A percentile compares a stretch with the other conserved stretches of the same genome.
These are phyloP conservation scores for Metschnikowia lunata DNA, from an alignment of 805 yeast genomes.

Conservation along the genomic window DNA sequence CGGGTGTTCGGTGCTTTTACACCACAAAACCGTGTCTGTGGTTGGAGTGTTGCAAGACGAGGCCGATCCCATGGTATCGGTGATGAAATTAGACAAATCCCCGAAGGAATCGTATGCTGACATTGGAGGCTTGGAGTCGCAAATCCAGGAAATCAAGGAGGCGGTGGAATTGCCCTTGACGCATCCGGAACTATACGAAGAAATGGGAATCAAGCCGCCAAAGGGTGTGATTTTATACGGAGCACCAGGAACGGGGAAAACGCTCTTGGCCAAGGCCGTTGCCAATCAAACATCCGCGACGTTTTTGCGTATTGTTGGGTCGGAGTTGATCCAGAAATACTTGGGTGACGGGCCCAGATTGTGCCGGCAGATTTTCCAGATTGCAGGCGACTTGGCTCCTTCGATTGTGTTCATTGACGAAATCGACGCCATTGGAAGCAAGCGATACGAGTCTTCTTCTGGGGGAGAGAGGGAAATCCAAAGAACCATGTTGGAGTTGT, in stretches of 20 bases:
- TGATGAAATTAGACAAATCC: conserved; percentile 96
- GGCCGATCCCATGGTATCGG: conserved; percentile 95
- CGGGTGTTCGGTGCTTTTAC: conserved; percentile 91
- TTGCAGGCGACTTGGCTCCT: conserved; percentile 96
- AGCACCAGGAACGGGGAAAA: conserved; percentile 98
- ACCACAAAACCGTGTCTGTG: conserved; percentile 90
- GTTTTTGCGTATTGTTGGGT: conserved; percentile 92
- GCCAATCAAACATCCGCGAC: conserved; percentile 98
- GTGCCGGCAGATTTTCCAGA: conserved; percentile 89
- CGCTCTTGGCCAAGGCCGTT: conserved; percentile 92
- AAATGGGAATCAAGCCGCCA: conserved; percentile 98
- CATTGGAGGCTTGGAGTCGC: conserved; percentile 93
- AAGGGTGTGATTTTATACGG: conserved; percentile 97
- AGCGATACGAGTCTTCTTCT: conserved; percentile 92
- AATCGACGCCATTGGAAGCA: conserved; percentile 98
- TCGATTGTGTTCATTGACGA: conserved; percentile 98
- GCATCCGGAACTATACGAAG: conserved; percentile 95
- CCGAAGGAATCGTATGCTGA: conserved; percentile 97
- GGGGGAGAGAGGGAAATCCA: conserved; percentile 98
- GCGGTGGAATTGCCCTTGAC: conserved; percentile 94
- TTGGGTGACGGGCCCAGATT: conserved; percentile 97
- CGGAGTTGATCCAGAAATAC: conserved; percentile 94
- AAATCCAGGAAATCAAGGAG: conserved; percentile 96
- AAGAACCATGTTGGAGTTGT: conserved; percentile 93
- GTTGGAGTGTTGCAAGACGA: conserved; percentile 99